Evolutionary conservation across 176 grass and related monocot species (phyloP).

Genomic region (Carex cristatella): DNA sequence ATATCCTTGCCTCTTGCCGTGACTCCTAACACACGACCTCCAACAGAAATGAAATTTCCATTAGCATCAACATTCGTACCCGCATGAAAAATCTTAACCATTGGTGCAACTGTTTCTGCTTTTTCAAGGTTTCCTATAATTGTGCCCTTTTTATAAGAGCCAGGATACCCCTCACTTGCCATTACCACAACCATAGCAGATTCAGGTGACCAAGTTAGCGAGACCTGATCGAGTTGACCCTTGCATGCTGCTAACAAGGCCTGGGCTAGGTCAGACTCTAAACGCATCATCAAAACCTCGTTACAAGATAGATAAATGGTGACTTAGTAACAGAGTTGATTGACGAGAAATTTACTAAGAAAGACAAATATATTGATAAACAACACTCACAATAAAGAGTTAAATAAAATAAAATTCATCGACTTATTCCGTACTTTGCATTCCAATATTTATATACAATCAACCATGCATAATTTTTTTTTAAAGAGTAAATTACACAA

Average conservation of each 20-base stretch:
- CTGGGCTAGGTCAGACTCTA: conserved; percentile 67
- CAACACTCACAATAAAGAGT: neutral
- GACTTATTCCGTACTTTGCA: neutral
- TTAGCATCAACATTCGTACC: conserved; percentile 49
- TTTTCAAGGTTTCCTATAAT: conserved; percentile 68
- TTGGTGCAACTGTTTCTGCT: conserved; percentile 52
- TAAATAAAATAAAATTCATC: neutral
- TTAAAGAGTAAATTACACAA: neutral
- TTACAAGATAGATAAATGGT: neutral
- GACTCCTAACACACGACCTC: conserved; percentile 61
- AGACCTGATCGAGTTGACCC: conserved; percentile 51
- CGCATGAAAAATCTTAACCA: conserved; percentile 87
- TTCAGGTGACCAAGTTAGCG: conserved; percentile 59
- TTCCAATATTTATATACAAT: neutral
- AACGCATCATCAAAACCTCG: conserved; percentile 78
- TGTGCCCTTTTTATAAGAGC: conserved; percentile 64
- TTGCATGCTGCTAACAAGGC: conserved; percentile 65
- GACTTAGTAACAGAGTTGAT: neutral
- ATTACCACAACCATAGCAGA: conserved; percentile 75
- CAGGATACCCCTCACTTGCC: conserved; percentile 73
- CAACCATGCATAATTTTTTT: neutral
- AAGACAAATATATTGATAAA: neutral
- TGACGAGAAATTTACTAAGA: neutral
- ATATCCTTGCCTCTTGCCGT: conserved; percentile 71
- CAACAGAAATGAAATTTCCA: conserved; percentile 53